These are phyloP conservation scores for Fusarium anthophilum DNA, from an alignment of 2,329 filamentous ascomycete species.

Conservation along the genomic window DNA sequence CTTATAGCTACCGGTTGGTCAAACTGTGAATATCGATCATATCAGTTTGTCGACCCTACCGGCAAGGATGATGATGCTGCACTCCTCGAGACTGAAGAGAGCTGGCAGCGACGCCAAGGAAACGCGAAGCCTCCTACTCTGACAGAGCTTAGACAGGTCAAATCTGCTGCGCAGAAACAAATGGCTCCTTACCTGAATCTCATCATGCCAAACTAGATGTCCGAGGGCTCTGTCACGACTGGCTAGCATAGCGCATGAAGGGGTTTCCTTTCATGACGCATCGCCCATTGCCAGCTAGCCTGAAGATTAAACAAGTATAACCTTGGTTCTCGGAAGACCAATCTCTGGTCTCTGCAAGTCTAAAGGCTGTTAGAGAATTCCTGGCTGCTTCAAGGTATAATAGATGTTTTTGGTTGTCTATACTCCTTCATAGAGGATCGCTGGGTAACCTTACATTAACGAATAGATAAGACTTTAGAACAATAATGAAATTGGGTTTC, in stretches of 20 bases:
- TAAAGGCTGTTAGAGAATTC: no score
- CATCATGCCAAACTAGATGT: constrained; percentile 8
- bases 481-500: not conserved
- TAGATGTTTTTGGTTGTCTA: not conserved
- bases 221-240: not conserved
- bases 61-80: constrained; percentile 59
- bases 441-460: not conserved
- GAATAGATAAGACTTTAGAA: not conserved
- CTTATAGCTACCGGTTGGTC: constrained; percentile 74
- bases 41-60: constrained; percentile 65
- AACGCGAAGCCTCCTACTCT: constrained; percentile 52
- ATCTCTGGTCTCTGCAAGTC: not conserved
- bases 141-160: constrained; percentile 58
- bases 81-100: constrained; percentile 59
- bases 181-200: constrained; percentile 49
- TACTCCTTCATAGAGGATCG: not conserved
- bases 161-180: constrained; percentile 48
- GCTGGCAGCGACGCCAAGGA: constrained; percentile 57
- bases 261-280: not conserved
- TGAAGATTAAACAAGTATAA: not conserved
- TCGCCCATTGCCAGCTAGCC: not conserved
- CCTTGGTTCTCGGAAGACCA: not conserved
- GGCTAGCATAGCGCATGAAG: not conserved
- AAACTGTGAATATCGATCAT: constrained; percentile 78
- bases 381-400: not conserved